phyloP scores from a whole-genome alignment of 192 early-diverging fungal species.

The Dissophora ornata region DNA sequence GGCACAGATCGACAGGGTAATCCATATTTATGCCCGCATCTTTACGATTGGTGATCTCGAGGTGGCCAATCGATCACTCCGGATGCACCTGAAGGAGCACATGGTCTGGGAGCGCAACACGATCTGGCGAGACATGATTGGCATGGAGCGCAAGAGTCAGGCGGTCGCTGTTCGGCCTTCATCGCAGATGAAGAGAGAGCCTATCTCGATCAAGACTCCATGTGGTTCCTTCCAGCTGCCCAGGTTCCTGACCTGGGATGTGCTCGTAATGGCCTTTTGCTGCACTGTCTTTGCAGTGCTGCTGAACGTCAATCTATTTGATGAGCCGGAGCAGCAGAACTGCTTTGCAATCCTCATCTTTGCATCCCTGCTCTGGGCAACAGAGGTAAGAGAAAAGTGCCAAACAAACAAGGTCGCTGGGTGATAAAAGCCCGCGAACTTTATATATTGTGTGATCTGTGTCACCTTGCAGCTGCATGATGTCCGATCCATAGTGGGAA shows the following conservation, averaged over 20 bases:
- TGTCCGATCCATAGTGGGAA: no score
- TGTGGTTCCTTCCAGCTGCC: conserved; percentile 61
- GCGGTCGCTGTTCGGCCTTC: conserved; percentile 71
- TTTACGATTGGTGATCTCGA: conserved; percentile 70
- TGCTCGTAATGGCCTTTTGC: conserved; percentile 60
- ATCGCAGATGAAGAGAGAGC: conserved; percentile 17
- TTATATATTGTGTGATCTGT: background rate
- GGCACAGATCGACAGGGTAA: conserved; percentile 69
- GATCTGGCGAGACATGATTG: conserved; percentile 97
- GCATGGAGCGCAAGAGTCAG: conserved; percentile 82
- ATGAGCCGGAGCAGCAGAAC: conserved; percentile 78
- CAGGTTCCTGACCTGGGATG: conserved; percentile 54
- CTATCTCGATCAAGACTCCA: conserved; percentile 57
- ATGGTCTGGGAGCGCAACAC: conserved; percentile 98
- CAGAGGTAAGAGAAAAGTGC: conserved; percentile 88
- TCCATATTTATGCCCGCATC: conserved; percentile 73
- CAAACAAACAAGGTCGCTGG: no score
- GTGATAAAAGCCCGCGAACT: no score
- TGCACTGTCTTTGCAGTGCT: conserved; percentile 70
- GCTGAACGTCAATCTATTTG: conserved; percentile 72
- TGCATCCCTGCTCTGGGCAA: conserved; percentile 92
- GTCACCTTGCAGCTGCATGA: no score
- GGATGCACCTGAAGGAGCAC: conserved; percentile 85
- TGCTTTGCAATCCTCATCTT: conserved; percentile 94
- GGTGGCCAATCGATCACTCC: conserved; percentile 78